Conservation (phyloP, 352 stramenopile genomes). For the Globisporangium abappressorium region DNA sequence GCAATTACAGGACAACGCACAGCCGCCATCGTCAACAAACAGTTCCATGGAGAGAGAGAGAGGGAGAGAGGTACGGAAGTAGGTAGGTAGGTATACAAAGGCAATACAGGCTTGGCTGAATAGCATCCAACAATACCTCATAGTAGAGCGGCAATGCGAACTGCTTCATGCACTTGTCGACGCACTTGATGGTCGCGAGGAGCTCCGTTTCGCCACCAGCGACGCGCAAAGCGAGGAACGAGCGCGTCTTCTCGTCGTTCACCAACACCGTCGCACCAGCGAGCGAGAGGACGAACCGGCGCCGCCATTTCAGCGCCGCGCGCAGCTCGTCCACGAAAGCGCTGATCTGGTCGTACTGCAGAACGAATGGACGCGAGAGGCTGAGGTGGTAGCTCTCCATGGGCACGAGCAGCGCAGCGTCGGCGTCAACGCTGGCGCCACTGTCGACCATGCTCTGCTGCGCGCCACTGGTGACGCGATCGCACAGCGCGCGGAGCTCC, state of each 20-base stretch:
- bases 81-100: neutral
- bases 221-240: slow-evolving; percentile 64
- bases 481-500: slow-evolving; percentile 26
- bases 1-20: slow-evolving; percentile 11
- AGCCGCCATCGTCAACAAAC: slow-evolving; percentile 39
- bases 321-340: slow-evolving; percentile 64
- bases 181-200: slow-evolving; percentile 40
- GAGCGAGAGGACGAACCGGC: slow-evolving; percentile 49
- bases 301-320: slow-evolving; percentile 64
- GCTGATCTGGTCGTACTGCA: slow-evolving; percentile 68
- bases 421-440: slow-evolving; percentile 1
- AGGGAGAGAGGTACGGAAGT: neutral
- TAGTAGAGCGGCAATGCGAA: slow-evolving; percentile 61
- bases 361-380: slow-evolving; percentile 72
- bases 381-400: slow-evolving; percentile 57
- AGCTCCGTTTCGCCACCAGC: slow-evolving; percentile 32
- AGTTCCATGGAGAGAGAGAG: slow-evolving; percentile 23
- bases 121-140: slow-evolving; percentile 28
- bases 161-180: slow-evolving; percentile 58
- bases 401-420: slow-evolving; percentile 30
- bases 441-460: slow-evolving; percentile 26
- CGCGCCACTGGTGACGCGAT: slow-evolving; percentile 26
- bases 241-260: slow-evolving; percentile 76
- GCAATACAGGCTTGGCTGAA: neutral
- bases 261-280: slow-evolving; percentile 39